Evolutionary conservation across 1,139 yeast species (phyloP), one percentile per base, ranked within the genome.

Genomic region (Debaryomyces sp.): DNA sequence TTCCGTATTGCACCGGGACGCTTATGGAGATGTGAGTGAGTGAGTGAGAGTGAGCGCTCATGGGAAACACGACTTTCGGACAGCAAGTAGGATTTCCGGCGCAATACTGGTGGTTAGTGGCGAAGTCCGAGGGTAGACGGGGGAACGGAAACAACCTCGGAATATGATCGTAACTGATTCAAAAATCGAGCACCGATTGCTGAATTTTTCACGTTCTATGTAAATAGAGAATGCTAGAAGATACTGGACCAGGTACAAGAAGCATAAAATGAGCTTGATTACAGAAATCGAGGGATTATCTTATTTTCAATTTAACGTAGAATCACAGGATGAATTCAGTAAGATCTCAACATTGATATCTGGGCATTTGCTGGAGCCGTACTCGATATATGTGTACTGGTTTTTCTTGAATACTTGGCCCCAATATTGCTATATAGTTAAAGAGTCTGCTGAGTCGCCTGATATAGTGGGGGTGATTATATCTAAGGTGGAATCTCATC

Each of bases 401-500:
- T 76, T 69, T 61, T 76, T 76, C 51, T 62, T 76, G 48, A 70
- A 75, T 56, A 68, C 66, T 24, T 75, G 80, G 80, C 78, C 80
- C 12, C 77, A 75, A 49, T 75, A 74, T 55, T 75, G 80, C 54
- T 71, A 68, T 50, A 63, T 71, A 4, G 75, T 75, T 35, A 66
- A 68, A 48, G 55, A 54, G 10, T 37, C 47, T 1, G 55, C 53
- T 7, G 55, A 59, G 15, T 22, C 43, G n/a, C 47, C 45, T 12
- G 45, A 47, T 17, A 59, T 68, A n/a, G 77, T 92, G 15, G 99
- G 98, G 4, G 89, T 88, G 38, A 85, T 92, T 18, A 89, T 94
- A 8, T 86, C 96, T 51, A 90, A 90, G 61, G 80, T 85, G n/a
- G 96, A 88, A 56, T 75, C 80, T 5, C 98, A 94, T 67, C 75